Percentiles rank a stretch among this genome's conserved stretches.
Evolutionary conservation across 164 flowering plant species (phyloP).

Genomic region (Paratinospora sagittata): DNA sequence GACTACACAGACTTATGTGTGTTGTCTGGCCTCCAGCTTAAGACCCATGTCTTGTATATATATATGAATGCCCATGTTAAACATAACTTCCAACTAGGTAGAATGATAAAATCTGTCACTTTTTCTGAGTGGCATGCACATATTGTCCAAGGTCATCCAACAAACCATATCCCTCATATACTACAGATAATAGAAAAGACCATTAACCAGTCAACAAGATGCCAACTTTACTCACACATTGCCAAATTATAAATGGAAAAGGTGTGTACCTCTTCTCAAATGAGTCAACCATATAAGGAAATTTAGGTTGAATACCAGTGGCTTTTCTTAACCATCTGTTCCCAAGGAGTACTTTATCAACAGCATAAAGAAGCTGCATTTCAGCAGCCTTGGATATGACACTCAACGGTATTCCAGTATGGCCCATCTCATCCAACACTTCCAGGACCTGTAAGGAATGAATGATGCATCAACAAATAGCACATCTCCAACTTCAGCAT

Average conservation of each 20-base stretch:
- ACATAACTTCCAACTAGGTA: background rate
- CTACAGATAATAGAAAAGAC: background rate
- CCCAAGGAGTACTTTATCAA: constrained; percentile 81
- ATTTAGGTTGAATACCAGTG: constrained; percentile 92
- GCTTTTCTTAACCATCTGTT: constrained; percentile 91
- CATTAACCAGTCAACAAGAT: background rate
- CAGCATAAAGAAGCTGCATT: constrained; percentile 68
- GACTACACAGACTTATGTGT: background rate
- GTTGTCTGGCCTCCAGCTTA: background rate
- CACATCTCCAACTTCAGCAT: background rate
- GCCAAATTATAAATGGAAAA: background rate
- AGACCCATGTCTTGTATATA: background rate
- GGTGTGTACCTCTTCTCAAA: constrained; percentile 72
- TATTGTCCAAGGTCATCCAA: background rate
- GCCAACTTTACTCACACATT: background rate
- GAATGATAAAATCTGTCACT: no score
- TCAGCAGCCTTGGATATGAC: constrained; percentile 88
- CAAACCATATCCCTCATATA: background rate
- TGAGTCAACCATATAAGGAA: constrained; percentile 85
- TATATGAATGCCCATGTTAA: background rate
- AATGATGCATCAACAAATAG: constrained; percentile 1
- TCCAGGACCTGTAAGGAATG: constrained; percentile 61
- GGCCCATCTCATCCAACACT: constrained; percentile 75
- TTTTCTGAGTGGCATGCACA: background rate
- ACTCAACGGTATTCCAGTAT: constrained; percentile 75